Percentiles rank a stretch among this genome's conserved stretches.
phyloP scores from a whole-genome alignment of 768 basidiomycete species.

The Suillus subalutaceus region DNA sequence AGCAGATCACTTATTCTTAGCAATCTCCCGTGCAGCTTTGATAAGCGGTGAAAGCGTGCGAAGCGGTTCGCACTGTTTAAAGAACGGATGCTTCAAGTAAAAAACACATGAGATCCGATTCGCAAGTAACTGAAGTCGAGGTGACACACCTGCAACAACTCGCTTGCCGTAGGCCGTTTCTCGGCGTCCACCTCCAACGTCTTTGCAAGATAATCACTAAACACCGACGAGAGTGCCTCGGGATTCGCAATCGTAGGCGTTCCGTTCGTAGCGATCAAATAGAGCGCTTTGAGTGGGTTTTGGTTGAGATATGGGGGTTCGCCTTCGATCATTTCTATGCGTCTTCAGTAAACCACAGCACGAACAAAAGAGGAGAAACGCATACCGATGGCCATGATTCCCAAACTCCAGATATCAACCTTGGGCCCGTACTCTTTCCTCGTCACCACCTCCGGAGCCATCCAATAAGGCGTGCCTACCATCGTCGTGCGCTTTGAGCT shows the following conservation, averaged over 20 bases:
- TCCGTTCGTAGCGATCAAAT: constrained; percentile 97
- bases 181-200: constrained; percentile 95
- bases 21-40: constrained; percentile 88
- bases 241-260: constrained; percentile 97
- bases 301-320: constrained; percentile 97
- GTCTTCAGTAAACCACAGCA: constrained; percentile 14
- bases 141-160: constrained; percentile 68
- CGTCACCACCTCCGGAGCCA: constrained; percentile 98
- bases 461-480: constrained; percentile 99
- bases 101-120: constrained; percentile 13
- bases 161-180: constrained; percentile 84
- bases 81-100: constrained; percentile 74
- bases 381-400: constrained; percentile 94
- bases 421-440: constrained; percentile 98
- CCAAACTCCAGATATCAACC: constrained; percentile 97
- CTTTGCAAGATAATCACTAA: constrained; percentile 88
- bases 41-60: constrained; percentile 86
- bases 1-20: constrained; percentile 52
- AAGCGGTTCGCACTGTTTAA: constrained; percentile 84
- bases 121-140: not conserved
- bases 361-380: constrained; percentile 15
- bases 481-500: constrained; percentile 95
- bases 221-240: constrained; percentile 69
- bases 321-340: constrained; percentile 94
- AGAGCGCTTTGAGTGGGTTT: constrained; percentile 94